phyloP scores from a whole-genome alignment of 2,329 filamentous ascomycete genomes.

The Sporothrix inflata region DNA sequence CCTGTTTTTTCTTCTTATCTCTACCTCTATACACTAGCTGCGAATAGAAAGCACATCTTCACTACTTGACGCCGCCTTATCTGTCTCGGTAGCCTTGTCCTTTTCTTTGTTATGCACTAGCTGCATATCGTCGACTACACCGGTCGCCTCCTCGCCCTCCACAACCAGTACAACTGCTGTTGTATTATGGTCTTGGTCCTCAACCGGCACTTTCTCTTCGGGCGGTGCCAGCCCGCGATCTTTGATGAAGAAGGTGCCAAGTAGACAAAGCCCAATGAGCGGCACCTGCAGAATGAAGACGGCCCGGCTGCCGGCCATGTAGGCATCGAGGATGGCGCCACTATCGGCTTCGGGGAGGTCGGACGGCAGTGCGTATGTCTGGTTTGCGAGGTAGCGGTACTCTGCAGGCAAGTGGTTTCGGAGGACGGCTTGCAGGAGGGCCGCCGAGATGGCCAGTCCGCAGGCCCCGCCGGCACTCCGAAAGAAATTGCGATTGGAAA shows the following conservation, averaged over 20 bases:
- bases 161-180: background rate
- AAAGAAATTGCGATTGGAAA: conserved; percentile 45
- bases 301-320: conserved; percentile 50
- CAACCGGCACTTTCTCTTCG: background rate
- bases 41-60: background rate
- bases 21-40: too few species aligned
- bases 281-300: conserved; percentile 63
- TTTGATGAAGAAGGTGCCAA: conserved; percentile 55
- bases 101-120: background rate
- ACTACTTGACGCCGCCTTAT: background rate
- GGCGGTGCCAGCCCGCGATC: conserved; percentile 50
- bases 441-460: conserved; percentile 41
- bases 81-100: background rate
- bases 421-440: conserved; percentile 41
- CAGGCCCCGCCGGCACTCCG: conserved; percentile 44
- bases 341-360: conserved; percentile 1
- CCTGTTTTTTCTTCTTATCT: too few species aligned
- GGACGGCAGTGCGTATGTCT: conserved; percentile 39
- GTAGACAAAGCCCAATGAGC: conserved; percentile 54
- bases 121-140: too few species aligned
- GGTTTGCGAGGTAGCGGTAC: conserved; percentile 36
- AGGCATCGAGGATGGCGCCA: conserved; percentile 34
- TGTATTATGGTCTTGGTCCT: background rate
- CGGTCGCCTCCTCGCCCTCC: background rate
- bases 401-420: conserved; percentile 27